phyloP scores from a whole-genome alignment of 2,329 filamentous ascomycete species.

The Neofusicoccum sp. region DNA sequence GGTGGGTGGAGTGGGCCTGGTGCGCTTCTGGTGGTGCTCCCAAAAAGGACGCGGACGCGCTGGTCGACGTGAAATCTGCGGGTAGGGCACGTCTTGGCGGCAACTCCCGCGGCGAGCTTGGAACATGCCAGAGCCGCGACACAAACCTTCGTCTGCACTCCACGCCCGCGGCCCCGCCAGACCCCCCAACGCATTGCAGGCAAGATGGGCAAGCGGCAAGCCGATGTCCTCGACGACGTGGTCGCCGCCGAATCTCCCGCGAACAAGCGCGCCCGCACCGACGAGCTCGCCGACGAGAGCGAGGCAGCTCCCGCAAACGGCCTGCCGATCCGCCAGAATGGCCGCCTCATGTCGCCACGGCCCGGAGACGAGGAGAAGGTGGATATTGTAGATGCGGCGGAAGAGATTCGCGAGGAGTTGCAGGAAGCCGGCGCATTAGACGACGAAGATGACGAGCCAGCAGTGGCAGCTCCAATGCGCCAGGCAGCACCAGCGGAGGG shows the following conservation, averaged over 20 bases:
- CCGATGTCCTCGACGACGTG: constrained; percentile 48
- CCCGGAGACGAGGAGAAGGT: constrained; percentile 30
- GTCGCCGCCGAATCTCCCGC: constrained; percentile 48
- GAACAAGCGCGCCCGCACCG: constrained; percentile 50
- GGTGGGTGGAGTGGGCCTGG: constrained; percentile 15
- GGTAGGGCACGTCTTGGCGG: constrained; percentile 26
- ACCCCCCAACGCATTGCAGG: not conserved
- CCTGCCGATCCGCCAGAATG: constrained; percentile 20
- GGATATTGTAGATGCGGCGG: constrained; percentile 40
- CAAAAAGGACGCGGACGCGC: constrained; percentile 17
- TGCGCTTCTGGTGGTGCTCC: constrained; percentile 19
- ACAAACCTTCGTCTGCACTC: not conserved
- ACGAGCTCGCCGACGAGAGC: constrained; percentile 42
- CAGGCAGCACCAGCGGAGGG: constrained; percentile 81
- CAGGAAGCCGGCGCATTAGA: constrained; percentile 38
- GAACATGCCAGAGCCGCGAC: constrained; percentile 13
- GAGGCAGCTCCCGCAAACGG: constrained; percentile 27
- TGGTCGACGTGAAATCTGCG: constrained; percentile 22
- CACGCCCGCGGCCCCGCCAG: not conserved
- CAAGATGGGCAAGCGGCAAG: constrained; percentile 51
- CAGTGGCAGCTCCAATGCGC: constrained; percentile 56
- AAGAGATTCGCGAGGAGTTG: constrained; percentile 40
- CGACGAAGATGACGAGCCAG: constrained; percentile 41
- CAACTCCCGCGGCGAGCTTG: constrained; percentile 20
- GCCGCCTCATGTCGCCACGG: not conserved